Evolutionary conservation across 495 filamentous ascomycete genomes (phyloP), one percentile per base, ranked within the genome.

Genomic region (Sphaerosporella brunnea): DNA sequence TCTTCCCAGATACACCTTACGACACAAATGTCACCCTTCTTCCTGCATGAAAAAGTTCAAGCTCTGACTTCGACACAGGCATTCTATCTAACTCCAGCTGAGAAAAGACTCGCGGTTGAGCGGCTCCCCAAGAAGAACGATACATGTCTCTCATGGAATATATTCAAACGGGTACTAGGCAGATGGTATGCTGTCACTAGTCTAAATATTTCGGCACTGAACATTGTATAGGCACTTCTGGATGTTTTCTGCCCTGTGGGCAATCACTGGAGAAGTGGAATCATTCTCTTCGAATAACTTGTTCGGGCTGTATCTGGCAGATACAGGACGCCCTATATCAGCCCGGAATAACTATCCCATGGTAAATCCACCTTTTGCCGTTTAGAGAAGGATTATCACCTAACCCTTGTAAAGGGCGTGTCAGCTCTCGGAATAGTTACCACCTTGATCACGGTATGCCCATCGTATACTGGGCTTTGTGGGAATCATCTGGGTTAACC

Each of bases 1-100:
- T 75, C 45, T 78, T 78, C 59, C 74, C 75, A 1, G 74, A 78
- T 57, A 75, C 71, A 2, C 75, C 74, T 0, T 51, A 58, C 3
- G 72, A 68, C 2, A 77, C 75, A 0, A 59, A 59, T 20, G 41
- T 44, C n/a, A n/a, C n/a, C n/a, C n/a, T n/a, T n/a, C n/a, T n/a
- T n/a, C n/a, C n/a, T n/a, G n/a, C n/a, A 2, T 8, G 41, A 5
- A 8, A 15, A 5, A 21, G 5, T 15, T 21, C 36, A 5, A 15
- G 7, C 19, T 15, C 36, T 15, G 7, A 15, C 36, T 15, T 5
- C 36, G 7, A 21, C 36, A 26, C 40, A 25, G 18, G 40, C 40
- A 26, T 44, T 44, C 24, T 47, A 47, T 15, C 24, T 47, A 1
- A 35, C 44, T 1, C 25, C 44, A 1, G 18, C n/a, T 10, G 44